phyloP scores from a whole-genome alignment of 2,329 filamentous ascomycete genomes.

The Gremmenia infestans region DNA sequence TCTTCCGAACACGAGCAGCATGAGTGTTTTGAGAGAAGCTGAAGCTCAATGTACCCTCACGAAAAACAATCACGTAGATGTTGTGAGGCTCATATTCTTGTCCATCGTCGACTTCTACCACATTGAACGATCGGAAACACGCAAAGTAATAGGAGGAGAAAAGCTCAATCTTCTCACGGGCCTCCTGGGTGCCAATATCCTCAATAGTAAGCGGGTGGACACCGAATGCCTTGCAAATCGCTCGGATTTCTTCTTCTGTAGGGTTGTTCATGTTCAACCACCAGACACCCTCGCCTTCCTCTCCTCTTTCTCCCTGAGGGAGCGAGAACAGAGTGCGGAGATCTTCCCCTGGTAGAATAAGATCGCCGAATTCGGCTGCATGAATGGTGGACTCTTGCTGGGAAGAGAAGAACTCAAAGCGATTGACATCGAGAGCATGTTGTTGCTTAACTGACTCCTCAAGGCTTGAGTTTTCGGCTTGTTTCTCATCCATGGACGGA shows the following conservation, averaged over 20 bases:
- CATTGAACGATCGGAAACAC: slow-evolving; percentile 88
- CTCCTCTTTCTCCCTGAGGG: slow-evolving; percentile 58
- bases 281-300: slow-evolving; percentile 77
- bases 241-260: slow-evolving; percentile 79
- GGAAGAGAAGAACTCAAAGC: slow-evolving; percentile 96
- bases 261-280: slow-evolving; percentile 95
- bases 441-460: slow-evolving; percentile 26
- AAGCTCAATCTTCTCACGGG: slow-evolving; percentile 95
- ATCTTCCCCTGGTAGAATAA: slow-evolving; percentile 83
- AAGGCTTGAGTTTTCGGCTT: slow-evolving; percentile 28
- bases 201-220: slow-evolving; percentile 94
- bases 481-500: slow-evolving; percentile 46
- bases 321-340: slow-evolving; percentile 80
- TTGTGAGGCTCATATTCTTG: slow-evolving; percentile 92
- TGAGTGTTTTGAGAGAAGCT: slow-evolving; percentile 86
- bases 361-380: slow-evolving; percentile 79
- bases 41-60: slow-evolving; percentile 91
- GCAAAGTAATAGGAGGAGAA: slow-evolving; percentile 98
- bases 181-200: slow-evolving; percentile 92
- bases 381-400: slow-evolving; percentile 92
- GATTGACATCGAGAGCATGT: slow-evolving; percentile 56
- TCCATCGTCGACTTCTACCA: slow-evolving; percentile 70
- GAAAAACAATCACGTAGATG: slow-evolving; percentile 94
- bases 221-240: slow-evolving; percentile 89
- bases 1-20: slow-evolving; percentile 80